Evolutionary conservation across 371 early-diverging fungal genomes (phyloP), one percentile per base, ranked within the genome.

Genomic region (Apophysomyces variabilis): DNA sequence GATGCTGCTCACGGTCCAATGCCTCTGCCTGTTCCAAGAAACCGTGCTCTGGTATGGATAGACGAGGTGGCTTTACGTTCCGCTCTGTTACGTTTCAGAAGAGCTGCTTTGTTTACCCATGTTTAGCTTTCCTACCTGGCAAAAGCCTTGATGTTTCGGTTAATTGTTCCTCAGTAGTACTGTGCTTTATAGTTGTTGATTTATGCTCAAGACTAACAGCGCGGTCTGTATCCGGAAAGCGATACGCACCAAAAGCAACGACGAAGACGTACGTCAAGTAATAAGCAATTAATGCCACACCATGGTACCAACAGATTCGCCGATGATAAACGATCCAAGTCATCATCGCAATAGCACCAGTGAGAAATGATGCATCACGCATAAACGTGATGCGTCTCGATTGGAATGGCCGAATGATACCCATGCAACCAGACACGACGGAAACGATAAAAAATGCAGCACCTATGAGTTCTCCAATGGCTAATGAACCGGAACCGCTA

Each of bases 401-500:
- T 65, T 80, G 76, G 70, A 92, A 93, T 1, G 86, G 85, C 26
- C 85, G 73, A 26, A 88, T 76, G 8, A 92, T 82, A 1, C 90
- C 89, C 83, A 93, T 91, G 7, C 86, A 85, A 37, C 94, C 92
- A 9, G 89, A 80, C 4, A 94, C 93, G 7, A 93, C 78, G 11
- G 90, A 82, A 1, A 87, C 80, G 57, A 93, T 90, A 64, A 93
- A 93, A 32, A 89, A 87, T 0, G 91, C 91, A 12, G 91, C 90
- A 14, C 94, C 94, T 60, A 94, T 85, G 4, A 94, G 76, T 66
- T 93, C 93, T 1, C 95, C 94, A 18, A 94, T 77, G 4, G 94
- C 95, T 56, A 94, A 67, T 11, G 91, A 90, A 4, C 89, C 93
- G 54, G 89, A 84, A 21, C 85, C 87, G 3, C 90, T 84, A 11